A percentile compares a stretch with the other conserved stretches of the same genome.
Evolutionary conservation across 129 eudicot genomes (phyloP).

Genomic region (Flaveria ramosissima): DNA sequence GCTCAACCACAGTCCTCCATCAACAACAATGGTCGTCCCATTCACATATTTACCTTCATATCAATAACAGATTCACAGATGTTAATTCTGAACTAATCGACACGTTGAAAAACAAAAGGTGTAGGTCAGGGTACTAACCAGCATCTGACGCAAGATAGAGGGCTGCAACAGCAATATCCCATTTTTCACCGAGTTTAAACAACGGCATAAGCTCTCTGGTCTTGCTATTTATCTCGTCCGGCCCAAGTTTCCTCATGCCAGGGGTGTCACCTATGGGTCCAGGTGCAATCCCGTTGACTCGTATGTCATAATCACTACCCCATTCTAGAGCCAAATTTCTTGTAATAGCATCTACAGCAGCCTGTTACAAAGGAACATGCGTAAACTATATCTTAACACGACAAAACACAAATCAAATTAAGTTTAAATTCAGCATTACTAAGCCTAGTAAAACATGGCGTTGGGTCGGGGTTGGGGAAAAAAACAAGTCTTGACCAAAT

Average conservation of each 20-base stretch:
- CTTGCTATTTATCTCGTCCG: constrained; percentile 58
- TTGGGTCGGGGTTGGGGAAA: too few relatives aligned
- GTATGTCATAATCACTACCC: constrained; percentile 94
- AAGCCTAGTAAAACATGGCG: too few relatives aligned
- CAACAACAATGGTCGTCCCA: constrained; percentile 68
- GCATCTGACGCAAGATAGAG: constrained; percentile 89
- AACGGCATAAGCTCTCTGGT: constrained; percentile 54
- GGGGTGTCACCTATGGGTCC: constrained; percentile 88
- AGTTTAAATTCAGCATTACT: too few relatives aligned
- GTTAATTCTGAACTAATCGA: neutral
- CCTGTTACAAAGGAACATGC: constrained; percentile 39
- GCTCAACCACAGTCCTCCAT: constrained; percentile 91
- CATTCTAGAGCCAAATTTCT: constrained; percentile 94
- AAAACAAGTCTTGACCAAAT: too few relatives aligned
- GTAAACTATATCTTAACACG: neutral
- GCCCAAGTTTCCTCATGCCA: constrained; percentile 85
- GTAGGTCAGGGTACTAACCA: constrained; percentile 46
- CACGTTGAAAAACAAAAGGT: neutral
- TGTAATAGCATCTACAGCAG: constrained; percentile 90
- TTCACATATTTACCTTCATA: constrained; percentile 81
- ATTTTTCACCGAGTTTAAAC: constrained; percentile 83
- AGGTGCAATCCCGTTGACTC: constrained; percentile 97
- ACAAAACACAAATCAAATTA: too few relatives aligned
- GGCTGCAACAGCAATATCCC: constrained; percentile 97
- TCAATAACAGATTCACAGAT: neutral